These are phyloP conservation scores for Epichloe amarillans DNA, from an alignment of 2,329 filamentous ascomycete species.

Conservation along the genomic window DNA sequence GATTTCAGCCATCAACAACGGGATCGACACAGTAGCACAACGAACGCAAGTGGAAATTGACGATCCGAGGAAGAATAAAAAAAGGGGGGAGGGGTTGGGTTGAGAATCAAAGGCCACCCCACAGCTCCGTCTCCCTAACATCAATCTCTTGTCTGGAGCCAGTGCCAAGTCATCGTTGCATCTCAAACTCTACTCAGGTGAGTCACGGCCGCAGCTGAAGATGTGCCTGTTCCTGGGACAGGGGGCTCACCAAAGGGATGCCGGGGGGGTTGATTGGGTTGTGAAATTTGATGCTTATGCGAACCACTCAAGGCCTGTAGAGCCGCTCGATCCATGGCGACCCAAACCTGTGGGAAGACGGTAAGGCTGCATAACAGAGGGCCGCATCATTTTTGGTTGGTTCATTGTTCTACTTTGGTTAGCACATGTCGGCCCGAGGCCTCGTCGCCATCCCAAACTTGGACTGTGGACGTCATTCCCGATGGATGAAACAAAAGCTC, in stretches of 20 bases:
- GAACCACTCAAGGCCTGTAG: neutral
- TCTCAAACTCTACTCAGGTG: neutral
- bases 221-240: neutral
- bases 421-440: neutral
- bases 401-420: too few relatives aligned
- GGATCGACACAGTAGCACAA: neutral
- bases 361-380: constrained; percentile 5
- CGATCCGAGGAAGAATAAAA: too few relatives aligned
- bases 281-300: neutral
- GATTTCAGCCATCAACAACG: neutral
- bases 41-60: neutral
- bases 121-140: too few relatives aligned
- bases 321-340: neutral
- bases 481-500: too few relatives aligned
- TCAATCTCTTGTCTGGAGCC: too few relatives aligned
- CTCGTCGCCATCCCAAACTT: neutral
- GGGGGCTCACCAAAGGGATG: neutral
- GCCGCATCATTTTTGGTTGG: neutral
- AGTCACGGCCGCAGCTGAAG: neutral
- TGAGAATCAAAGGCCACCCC: too few relatives aligned
- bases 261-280: neutral
- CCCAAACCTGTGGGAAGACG: constrained; percentile 1
- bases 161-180: neutral
- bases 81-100: too few relatives aligned
- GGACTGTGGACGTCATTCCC: too few relatives aligned